These are phyloP conservation scores for Hypomyces perniciosus DNA, from an alignment of 2,329 filamentous ascomycete genomes.

Conservation along the genomic window DNA sequence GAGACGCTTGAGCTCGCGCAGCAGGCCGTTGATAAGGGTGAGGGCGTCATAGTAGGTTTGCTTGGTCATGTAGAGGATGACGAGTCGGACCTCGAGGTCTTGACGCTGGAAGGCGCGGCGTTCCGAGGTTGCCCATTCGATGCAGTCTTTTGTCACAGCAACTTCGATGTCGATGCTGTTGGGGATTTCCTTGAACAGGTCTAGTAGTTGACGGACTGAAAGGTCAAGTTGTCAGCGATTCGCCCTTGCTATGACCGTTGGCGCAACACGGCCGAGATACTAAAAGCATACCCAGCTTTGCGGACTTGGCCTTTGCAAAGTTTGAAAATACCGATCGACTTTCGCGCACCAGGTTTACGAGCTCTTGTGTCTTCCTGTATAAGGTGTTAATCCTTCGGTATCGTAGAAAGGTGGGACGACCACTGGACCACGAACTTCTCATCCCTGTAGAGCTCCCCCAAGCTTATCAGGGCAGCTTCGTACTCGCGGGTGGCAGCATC, in stretches of 20 bases:
- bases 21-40: conserved; percentile 89
- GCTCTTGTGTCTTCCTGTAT: conserved; percentile 68
- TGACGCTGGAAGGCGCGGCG: conserved; percentile 94
- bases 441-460: conserved; percentile 91
- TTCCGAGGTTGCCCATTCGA: conserved; percentile 97
- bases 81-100: conserved; percentile 93
- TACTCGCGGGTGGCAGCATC: conserved; percentile 88
- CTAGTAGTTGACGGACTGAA: conserved; percentile 88
- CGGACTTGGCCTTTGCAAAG: conserved; percentile 98
- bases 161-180: conserved; percentile 94
- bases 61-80: conserved; percentile 92
- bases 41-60: conserved; percentile 96
- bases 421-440: conserved; percentile 56
- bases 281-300: conserved; percentile 74
- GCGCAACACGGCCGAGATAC: not conserved
- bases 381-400: conserved; percentile 2
- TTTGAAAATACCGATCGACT: conserved; percentile 88
- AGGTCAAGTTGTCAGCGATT: conserved; percentile 1
- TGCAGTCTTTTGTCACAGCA: conserved; percentile 94
- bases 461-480: conserved; percentile 76
- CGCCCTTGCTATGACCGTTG: not conserved
- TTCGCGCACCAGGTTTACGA: conserved; percentile 83
- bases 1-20: conserved; percentile 93
- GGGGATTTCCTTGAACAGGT: conserved; percentile 89
- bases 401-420: conserved; percentile 2